These are phyloP conservation scores for Corymbia citriodora DNA, from an alignment of 441 rosid genomes.

Conservation along the genomic window DNA sequence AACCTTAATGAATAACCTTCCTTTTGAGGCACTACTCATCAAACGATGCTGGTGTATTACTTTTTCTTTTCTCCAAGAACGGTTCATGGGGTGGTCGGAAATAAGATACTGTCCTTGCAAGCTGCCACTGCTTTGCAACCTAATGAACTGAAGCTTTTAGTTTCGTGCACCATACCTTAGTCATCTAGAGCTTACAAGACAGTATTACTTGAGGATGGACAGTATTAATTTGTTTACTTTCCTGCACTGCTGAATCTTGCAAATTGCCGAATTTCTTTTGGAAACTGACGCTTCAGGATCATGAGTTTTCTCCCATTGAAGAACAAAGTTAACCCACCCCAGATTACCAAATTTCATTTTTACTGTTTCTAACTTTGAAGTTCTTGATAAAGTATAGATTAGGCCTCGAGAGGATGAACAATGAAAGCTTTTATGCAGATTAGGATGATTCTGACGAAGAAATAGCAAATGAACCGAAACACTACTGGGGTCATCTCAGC, in stretches of 20 bases:
- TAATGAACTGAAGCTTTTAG: background rate
- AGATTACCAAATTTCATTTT: background rate
- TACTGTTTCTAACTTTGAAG: background rate
- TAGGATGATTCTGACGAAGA: background rate
- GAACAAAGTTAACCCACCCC: background rate
- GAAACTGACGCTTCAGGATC: background rate
- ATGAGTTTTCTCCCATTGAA: background rate
- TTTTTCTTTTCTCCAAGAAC: background rate
- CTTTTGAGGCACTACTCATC: background rate
- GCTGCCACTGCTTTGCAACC: background rate
- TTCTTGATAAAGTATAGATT: background rate
- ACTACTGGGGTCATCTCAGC: background rate
- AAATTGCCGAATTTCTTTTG: background rate
- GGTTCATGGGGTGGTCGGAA: background rate
- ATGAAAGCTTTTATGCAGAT: background rate
- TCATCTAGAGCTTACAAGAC: background rate
- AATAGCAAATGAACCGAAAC: background rate
- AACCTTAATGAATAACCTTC: background rate
- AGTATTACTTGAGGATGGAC: background rate
- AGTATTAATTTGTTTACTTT: background rate
- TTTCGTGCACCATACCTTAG: background rate
- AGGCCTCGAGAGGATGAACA: background rate
- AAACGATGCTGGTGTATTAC: background rate
- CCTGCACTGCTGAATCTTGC: background rate
- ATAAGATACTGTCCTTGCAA: background rate